A percentile compares a stretch with the other conserved stretches of the same genome.
Conservation (phyloP, 2,329 filamentous ascomycete species). For the Dendrostoma leiphaemia region DNA sequence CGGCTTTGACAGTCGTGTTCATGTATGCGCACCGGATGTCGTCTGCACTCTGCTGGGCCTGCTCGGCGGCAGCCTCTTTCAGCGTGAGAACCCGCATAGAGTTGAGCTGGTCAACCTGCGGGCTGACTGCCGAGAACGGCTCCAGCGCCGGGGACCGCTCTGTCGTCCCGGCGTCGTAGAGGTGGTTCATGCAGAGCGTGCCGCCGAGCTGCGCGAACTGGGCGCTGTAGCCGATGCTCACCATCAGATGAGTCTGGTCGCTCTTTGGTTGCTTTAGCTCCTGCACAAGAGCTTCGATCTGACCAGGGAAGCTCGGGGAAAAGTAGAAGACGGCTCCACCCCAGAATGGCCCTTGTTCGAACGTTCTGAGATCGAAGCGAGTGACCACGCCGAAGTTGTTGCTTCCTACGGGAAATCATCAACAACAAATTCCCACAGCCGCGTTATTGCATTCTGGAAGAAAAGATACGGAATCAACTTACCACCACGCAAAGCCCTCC, state of each 20-base stretch:
- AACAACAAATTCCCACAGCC: too few species aligned
- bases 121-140: slow-evolving; percentile 20
- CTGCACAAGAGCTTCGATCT: neutral
- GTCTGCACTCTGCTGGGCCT: too few species aligned
- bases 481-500: slow-evolving; percentile 28
- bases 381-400: slow-evolving; percentile 31
- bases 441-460: too few species aligned
- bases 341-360: slow-evolving; percentile 27
- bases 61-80: too few species aligned
- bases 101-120: slow-evolving; percentile 20
- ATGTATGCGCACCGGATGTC: slow-evolving; percentile 11
- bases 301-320: slow-evolving; percentile 8
- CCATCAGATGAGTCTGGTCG: slow-evolving; percentile 12
- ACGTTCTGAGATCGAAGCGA: slow-evolving; percentile 23
- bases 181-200: slow-evolving; percentile 9
- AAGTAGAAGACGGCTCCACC: slow-evolving; percentile 27
- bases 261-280: slow-evolving; percentile 4
- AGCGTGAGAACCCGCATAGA: slow-evolving; percentile 16
- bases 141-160: slow-evolving; percentile 18
- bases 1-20: slow-evolving; percentile 9
- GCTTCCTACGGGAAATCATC: too few species aligned
- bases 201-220: slow-evolving; percentile 7
- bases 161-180: slow-evolving; percentile 17
- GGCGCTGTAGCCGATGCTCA: slow-evolving; percentile 19
- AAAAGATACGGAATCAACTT: too few species aligned